A percentile compares a stretch with the other conserved stretches of the same genome.
phyloP scores from a whole-genome alignment of 2,329 filamentous ascomycete genomes.

The Pestalotiopsis sp. region DNA sequence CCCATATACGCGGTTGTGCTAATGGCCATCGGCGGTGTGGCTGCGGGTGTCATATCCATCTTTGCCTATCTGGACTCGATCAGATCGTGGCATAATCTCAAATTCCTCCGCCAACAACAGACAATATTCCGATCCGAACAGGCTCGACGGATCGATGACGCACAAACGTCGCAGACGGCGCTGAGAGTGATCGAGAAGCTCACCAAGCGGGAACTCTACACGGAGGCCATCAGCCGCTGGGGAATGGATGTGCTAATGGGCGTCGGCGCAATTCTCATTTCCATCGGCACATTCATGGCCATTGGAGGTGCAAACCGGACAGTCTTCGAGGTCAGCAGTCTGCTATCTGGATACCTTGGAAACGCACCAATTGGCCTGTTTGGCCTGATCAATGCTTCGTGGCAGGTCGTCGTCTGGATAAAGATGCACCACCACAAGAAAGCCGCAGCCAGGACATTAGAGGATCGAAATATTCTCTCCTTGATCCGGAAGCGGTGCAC shows the following conservation, averaged over 20 bases:
- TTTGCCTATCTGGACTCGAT: conserved; percentile 48
- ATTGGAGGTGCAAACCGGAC: conserved; percentile 48
- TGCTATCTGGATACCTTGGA: conserved; percentile 58
- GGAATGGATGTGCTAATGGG: conserved; percentile 56
- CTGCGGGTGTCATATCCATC: conserved; percentile 46
- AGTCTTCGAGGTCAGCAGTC: conserved; percentile 51
- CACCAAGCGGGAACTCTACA: conserved; percentile 50
- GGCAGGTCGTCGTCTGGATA: conserved; percentile 46
- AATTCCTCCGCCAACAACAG: conserved; percentile 46
- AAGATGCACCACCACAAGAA: conserved; percentile 42
- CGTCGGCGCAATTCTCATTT: conserved; percentile 51
- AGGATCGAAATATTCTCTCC: conserved; percentile 26
- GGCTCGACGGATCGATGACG: conserved; percentile 16
- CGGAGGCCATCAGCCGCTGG: conserved; percentile 53
- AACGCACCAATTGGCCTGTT: conserved; percentile 53
- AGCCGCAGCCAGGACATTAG: conserved; percentile 28
- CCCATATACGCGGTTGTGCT: conserved; percentile 50
- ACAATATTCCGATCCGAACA: conserved; percentile 26
- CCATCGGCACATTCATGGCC: conserved; percentile 55
- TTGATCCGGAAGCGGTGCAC: conserved; percentile 32
- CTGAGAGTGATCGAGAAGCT: conserved; percentile 35
- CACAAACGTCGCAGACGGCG: conserved; percentile 18
- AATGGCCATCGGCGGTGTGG: conserved; percentile 55
- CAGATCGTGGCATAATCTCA: conserved; percentile 48
- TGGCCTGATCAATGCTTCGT: conserved; percentile 50